A percentile compares a stretch with the other conserved stretches of the same genome.
Conservation (phyloP, 306 rosid genomes). For the Cyclanthera cordifolia region DNA sequence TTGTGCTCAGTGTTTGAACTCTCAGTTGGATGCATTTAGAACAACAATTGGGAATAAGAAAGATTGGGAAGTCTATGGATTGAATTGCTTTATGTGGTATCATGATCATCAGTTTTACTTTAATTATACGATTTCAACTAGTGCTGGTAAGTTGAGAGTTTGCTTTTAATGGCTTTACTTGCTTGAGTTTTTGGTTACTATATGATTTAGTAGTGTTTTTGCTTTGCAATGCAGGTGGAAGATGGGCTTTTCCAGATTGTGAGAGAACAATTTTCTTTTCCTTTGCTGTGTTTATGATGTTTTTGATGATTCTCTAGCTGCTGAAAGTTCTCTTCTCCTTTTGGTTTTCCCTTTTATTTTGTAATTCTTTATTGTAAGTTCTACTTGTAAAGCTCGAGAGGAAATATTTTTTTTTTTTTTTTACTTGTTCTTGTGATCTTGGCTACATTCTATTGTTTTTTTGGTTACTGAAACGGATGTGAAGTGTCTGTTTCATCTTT, state of each 20-base stretch:
- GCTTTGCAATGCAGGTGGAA: slow-evolving; percentile 21
- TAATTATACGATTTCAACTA: slow-evolving; percentile 28
- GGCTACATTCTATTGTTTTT: neutral
- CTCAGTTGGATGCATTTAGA: slow-evolving; percentile 28
- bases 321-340: neutral
- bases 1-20: slow-evolving; percentile 31
- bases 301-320: slow-evolving; percentile 16
- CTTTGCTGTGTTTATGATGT: slow-evolving; percentile 8
- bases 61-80: slow-evolving; percentile 47
- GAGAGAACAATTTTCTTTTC: slow-evolving; percentile 6
- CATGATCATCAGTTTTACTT: slow-evolving; percentile 43
- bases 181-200: neutral
- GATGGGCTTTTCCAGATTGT: slow-evolving; percentile 16
- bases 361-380: neutral
- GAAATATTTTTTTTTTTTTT: neutral
- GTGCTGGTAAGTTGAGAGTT: slow-evolving; percentile 26
- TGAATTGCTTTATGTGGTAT: slow-evolving; percentile 51
- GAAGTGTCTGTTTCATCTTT: neutral
- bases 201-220: neutral
- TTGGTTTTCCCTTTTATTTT: neutral
- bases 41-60: slow-evolving; percentile 33
- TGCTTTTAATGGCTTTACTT: neutral
- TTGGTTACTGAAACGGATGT: neutral
- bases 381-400: neutral
- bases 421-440: neutral